phyloP scores from a whole-genome alignment of 2,329 filamentous ascomycete genomes.

The Ceratocystis lukuohia region DNA sequence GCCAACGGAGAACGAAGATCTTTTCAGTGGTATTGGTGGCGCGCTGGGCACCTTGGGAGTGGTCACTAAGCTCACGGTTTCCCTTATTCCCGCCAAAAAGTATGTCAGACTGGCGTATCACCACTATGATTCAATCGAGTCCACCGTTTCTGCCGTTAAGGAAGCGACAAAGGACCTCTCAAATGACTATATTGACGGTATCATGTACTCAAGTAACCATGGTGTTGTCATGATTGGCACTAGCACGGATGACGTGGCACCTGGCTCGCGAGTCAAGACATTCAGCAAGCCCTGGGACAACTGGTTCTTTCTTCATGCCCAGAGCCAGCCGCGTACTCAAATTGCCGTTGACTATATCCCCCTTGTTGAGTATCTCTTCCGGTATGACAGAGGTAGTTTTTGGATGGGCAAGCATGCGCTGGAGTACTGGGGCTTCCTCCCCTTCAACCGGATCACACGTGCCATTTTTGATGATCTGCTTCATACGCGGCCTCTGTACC shows the following conservation, averaged over 20 bases:
- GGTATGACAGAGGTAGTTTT: slow-evolving; percentile 57
- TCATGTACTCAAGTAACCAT: slow-evolving; percentile 43
- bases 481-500: slow-evolving; percentile 52
- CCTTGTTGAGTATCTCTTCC: slow-evolving; percentile 53
- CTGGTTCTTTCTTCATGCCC: slow-evolving; percentile 62
- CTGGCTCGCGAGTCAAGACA: slow-evolving; percentile 26
- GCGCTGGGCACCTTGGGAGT: slow-evolving; percentile 56
- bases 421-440: slow-evolving; percentile 44
- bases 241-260: slow-evolving; percentile 36
- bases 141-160: slow-evolving; percentile 33
- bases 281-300: slow-evolving; percentile 50
- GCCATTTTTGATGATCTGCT: slow-evolving; percentile 48
- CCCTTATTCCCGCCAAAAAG: slow-evolving; percentile 39
- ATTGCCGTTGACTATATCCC: slow-evolving; percentile 42
- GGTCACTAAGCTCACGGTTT: slow-evolving; percentile 48
- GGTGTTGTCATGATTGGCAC: slow-evolving; percentile 49
- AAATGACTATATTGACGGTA: slow-evolving; percentile 56
- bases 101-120: slow-evolving; percentile 48
- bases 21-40: slow-evolving; percentile 52
- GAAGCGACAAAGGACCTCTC: slow-evolving; percentile 29
- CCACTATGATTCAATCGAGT: slow-evolving; percentile 30
- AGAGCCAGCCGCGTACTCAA: slow-evolving; percentile 28
- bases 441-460: slow-evolving; percentile 51
- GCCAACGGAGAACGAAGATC: slow-evolving; percentile 35
- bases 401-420: slow-evolving; percentile 53